Conservation (phyloP, 2,329 filamentous ascomycete species). For the Trichoderma lentiforme region DNA sequence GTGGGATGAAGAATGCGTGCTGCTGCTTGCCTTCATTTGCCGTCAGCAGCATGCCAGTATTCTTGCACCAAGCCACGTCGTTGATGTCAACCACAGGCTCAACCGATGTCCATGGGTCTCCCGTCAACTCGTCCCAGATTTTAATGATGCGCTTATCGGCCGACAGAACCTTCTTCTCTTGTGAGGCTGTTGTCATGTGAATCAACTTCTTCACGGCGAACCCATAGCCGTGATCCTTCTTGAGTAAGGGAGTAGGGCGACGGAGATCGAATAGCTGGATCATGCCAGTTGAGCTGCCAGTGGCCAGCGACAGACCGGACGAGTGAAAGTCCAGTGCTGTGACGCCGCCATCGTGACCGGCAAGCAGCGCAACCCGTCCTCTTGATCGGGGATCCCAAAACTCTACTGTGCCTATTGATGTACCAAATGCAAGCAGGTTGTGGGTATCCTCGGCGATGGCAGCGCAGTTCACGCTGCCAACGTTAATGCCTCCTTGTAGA, state of each 20-base stretch:
- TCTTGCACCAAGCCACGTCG: conserved; percentile 85
- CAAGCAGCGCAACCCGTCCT: conserved; percentile 73
- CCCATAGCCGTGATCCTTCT: conserved; percentile 94
- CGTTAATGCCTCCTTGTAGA: conserved; percentile 80
- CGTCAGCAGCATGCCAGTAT: conserved; percentile 91
- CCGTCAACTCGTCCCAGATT: conserved; percentile 82
- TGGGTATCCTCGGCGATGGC: conserved; percentile 86
- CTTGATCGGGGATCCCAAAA: conserved; percentile 92
- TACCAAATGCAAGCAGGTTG: conserved; percentile 89
- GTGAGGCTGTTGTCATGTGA: conserved; percentile 66
- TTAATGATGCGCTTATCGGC: conserved; percentile 96
- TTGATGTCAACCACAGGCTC: conserved; percentile 95
- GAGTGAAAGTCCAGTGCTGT: conserved; percentile 84
- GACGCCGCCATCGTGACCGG: conserved; percentile 67
- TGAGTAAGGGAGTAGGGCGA: conserved; percentile 77
- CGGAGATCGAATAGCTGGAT: conserved; percentile 90
- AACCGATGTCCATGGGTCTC: conserved; percentile 90
- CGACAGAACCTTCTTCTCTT: conserved; percentile 84
- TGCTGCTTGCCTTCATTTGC: conserved; percentile 96
- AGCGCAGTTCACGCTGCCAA: conserved; percentile 82
- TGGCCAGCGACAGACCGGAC: conserved; percentile 79
- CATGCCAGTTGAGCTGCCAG: conserved; percentile 83
- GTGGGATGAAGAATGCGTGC: conserved; percentile 91
- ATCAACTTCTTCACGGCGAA: conserved; percentile 85
- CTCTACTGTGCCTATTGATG: conserved; percentile 90